These are phyloP conservation scores for Kwoniella heveanensis DNA, from an alignment of 768 basidiomycete genomes.

Conservation along the genomic window DNA sequence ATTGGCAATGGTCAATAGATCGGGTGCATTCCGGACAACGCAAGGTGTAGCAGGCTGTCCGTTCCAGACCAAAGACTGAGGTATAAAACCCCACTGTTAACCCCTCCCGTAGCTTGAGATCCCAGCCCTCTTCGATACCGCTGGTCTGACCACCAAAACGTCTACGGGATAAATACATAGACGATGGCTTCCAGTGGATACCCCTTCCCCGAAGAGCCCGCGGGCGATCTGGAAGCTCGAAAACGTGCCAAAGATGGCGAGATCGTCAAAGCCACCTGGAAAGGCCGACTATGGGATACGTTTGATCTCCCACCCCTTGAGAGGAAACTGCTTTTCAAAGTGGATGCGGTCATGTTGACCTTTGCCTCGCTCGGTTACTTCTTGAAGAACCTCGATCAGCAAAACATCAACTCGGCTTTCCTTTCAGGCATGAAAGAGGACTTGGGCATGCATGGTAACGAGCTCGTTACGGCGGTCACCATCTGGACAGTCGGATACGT, in stretches of 20 bases:
- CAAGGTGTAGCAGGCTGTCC: too few relatives aligned
- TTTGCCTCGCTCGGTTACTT: slow-evolving; percentile 39
- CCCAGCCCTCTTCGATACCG: too few relatives aligned
- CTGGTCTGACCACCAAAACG: too few relatives aligned
- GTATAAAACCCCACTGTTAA: too few relatives aligned
- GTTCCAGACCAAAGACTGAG: too few relatives aligned
- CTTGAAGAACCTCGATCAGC: slow-evolving; percentile 37
- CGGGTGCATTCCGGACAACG: too few relatives aligned
- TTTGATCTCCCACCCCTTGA: slow-evolving; percentile 37
- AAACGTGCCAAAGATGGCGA: neutral
- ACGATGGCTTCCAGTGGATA: neutral
- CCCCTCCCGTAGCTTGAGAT: too few relatives aligned
- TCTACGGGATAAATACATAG: neutral
- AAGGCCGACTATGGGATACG: slow-evolving; percentile 48
- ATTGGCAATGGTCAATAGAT: too few relatives aligned
- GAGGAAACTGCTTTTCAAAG: slow-evolving; percentile 45
- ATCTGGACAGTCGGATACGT: slow-evolving; percentile 45
- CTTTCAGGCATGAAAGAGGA: slow-evolving; percentile 49
- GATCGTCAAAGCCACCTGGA: slow-evolving; percentile 19
- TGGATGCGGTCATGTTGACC: slow-evolving; percentile 43
- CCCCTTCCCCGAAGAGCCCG: neutral
- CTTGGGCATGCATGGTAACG: slow-evolving; percentile 37
- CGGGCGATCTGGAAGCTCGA: neutral
- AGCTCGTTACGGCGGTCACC: slow-evolving; percentile 38
- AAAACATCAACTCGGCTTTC: slow-evolving; percentile 42